Evolutionary conservation across 2,329 filamentous ascomycete genomes (phyloP).

Genomic region (Colletotrichum salicis): DNA sequence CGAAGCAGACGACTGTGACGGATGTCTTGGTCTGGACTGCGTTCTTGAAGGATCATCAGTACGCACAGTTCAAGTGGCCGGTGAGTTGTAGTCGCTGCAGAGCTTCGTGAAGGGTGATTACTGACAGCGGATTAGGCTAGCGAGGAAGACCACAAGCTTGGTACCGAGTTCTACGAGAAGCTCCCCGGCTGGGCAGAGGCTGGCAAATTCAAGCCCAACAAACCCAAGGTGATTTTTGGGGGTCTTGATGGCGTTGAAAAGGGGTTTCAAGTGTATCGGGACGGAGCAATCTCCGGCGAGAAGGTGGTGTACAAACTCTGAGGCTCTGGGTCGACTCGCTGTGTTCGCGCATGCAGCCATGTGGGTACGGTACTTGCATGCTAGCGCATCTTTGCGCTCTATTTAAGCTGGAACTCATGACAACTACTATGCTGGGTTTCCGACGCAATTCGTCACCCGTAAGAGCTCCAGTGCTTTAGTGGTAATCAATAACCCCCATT

Average conservation of each 20-base stretch:
- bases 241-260: conserved; percentile 46
- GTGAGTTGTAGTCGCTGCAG: conserved; percentile 40
- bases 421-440: too few relatives aligned
- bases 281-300: conserved; percentile 50
- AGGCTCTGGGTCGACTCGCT: too few relatives aligned
- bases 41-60: conserved; percentile 52
- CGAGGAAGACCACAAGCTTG: conserved; percentile 49
- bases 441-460: too few relatives aligned
- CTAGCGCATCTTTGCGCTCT: too few relatives aligned
- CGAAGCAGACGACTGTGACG: conserved; percentile 46
- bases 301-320: conserved; percentile 52
- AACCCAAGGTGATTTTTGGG: conserved; percentile 40
- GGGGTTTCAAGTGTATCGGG: conserved; percentile 51
- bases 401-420: too few relatives aligned
- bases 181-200: conserved; percentile 47
- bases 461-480: too few relatives aligned
- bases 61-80: conserved; percentile 48
- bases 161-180: conserved; percentile 49
- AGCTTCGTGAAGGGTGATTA: not conserved
- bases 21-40: conserved; percentile 56
- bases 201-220: conserved; percentile 49
- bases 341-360: not conserved
- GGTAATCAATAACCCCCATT: too few relatives aligned
- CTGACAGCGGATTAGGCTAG: conserved; percentile 40
- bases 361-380: too few relatives aligned